phyloP scores from a whole-genome alignment of 1,139 yeast species.

The Pichia sp. region DNA sequence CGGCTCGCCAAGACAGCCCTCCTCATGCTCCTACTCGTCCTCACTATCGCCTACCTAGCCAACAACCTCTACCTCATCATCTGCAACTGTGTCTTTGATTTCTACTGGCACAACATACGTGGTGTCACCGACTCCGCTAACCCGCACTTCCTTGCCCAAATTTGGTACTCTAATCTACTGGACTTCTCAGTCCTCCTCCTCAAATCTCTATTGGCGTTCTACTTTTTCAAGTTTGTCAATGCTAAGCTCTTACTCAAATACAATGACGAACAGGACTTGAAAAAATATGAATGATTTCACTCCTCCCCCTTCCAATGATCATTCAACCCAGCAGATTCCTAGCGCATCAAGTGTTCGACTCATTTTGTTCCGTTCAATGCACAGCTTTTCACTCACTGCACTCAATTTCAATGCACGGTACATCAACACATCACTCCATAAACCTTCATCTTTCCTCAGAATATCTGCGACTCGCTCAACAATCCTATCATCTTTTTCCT shows the following conservation, averaged over 20 bases:
- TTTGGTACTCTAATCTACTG: slow-evolving; percentile 6
- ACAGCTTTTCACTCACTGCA: slow-evolving; percentile 15
- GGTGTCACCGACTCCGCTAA: slow-evolving; percentile 2
- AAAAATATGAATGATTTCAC: slow-evolving; percentile 19
- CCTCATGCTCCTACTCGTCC: slow-evolving; percentile 2
- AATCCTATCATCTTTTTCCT: too few species aligned
- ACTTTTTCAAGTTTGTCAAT: slow-evolving; percentile 19
- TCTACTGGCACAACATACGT: slow-evolving; percentile 9
- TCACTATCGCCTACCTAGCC: background rate
- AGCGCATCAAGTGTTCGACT: too few species aligned
- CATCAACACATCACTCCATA: slow-evolving; percentile 16
- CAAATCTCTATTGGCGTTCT: slow-evolving; percentile 13
- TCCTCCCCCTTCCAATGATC: too few species aligned
- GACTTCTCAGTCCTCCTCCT: slow-evolving; percentile 14
- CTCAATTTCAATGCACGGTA: slow-evolving; percentile 5
- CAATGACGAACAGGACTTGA: slow-evolving; percentile 22
- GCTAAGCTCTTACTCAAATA: slow-evolving; percentile 17
- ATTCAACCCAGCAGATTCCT: too few species aligned
- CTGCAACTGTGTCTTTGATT: slow-evolving; percentile 5
- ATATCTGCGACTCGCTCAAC: background rate
- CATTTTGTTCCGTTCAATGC: slow-evolving; percentile 20
- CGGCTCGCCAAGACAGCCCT: slow-evolving; percentile 7
- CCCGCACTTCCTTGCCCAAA: slow-evolving; percentile 2
- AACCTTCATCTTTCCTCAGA: too few species aligned
- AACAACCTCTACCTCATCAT: slow-evolving; percentile 4